A percentile compares a stretch with the other conserved stretches of the same genome.
These are phyloP conservation scores for Striga hermonthica DNA, from an alignment of 305 asterid species.

Conservation along the genomic window DNA sequence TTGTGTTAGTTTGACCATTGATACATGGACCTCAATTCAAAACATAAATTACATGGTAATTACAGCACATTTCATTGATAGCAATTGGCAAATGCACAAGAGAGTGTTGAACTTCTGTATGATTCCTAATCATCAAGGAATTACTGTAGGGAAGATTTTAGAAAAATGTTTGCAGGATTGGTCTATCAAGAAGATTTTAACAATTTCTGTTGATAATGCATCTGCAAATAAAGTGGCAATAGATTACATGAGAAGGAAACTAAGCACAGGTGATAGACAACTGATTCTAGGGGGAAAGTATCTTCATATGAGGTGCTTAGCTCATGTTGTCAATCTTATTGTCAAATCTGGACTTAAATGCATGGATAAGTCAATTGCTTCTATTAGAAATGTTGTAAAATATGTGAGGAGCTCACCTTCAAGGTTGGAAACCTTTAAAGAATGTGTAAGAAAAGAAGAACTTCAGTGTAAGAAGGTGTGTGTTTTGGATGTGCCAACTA, in stretches of 20 bases:
- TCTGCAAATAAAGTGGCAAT: too few relatives aligned
- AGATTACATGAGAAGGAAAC: background rate
- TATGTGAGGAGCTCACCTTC: background rate
- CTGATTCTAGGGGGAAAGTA: background rate
- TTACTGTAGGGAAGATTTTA: background rate
- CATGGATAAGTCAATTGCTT: background rate
- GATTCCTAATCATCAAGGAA: background rate
- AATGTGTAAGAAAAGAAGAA: background rate
- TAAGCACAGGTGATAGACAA: background rate
- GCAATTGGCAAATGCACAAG: background rate
- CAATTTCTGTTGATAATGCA: too few relatives aligned
- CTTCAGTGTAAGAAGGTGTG: too few relatives aligned
- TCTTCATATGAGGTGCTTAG: background rate
- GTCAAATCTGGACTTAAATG: background rate
- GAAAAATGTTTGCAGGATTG: background rate
- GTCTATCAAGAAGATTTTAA: too few relatives aligned
- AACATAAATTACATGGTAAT: too few relatives aligned
- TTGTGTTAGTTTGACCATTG: too few relatives aligned
- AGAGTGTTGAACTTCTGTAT: too few relatives aligned
- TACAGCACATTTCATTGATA: too few relatives aligned
- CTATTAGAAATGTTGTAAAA: background rate
- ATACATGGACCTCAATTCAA: too few relatives aligned
- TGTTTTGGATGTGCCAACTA: too few relatives aligned
- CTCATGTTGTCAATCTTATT: too few relatives aligned
- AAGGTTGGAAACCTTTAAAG: background rate